Evolutionary conservation across 2,329 filamentous ascomycete species (phyloP), one percentile per base, ranked within the genome.

Genomic region (Ilyonectria mors-panacis): DNA sequence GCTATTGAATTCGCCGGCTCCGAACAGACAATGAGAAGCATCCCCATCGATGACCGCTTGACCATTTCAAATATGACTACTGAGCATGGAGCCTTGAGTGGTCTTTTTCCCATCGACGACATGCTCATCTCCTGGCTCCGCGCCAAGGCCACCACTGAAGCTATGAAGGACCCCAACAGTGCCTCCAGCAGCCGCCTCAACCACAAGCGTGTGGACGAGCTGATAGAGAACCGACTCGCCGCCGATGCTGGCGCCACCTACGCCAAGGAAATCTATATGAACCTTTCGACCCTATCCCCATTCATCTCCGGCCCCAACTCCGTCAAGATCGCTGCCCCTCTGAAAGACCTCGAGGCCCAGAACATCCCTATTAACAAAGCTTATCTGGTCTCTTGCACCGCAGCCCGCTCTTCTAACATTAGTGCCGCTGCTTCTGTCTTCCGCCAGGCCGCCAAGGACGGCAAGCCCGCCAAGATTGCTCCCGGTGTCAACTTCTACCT

Each of bases 301-400:
- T 95, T 93, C 63, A 91, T 98, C 10, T 87, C 94, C 0, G 95
- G 95, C 0, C 95, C 95, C 1, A 97, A 98, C 82, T 95, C 93
- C 0, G 94, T 97, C 76, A 98, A 98, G 81, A 84, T 97, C 0
- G 90, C 92, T 0, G 97, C 91, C 0, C 94, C 95, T 0, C 81
- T 98, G 1, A 82, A 85, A 6, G 89, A 95, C 35, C 88, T 98
- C 1, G 92, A 92, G 73, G 78, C 87, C 0, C 85, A 95, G 77
- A 83, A 93, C 70, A 97, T 98, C 78, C 87, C 89, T 55, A 81
- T 98, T 23, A 83, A 98, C 83, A 94, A 93, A 77, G 94, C 93
- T 0, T 98, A 97, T 33, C 85, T 98, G 0, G 92, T 98, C 0
- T 94, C 92, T 0, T 98, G 95, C 84, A 98, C 95, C 6, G 98